Evolutionary conservation across 2,329 filamentous ascomycete species (phyloP), one percentile per base, ranked within the genome.

Genomic region (Neocatenulostroma microsporum): DNA sequence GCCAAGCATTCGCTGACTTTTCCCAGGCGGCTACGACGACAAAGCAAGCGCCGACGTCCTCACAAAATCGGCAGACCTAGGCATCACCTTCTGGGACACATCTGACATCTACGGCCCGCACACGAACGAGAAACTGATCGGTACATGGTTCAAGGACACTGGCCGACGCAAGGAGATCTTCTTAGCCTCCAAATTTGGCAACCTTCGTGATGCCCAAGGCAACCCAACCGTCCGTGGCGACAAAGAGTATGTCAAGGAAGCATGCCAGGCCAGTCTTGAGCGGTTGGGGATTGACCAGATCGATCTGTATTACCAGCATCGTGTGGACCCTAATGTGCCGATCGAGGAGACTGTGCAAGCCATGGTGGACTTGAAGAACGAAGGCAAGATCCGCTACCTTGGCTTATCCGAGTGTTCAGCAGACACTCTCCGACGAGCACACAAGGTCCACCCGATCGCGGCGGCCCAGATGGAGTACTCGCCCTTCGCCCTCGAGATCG

Each of bases 311-410:
- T 58, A 58, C 43, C 54, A 50, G 31, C 66, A 69, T 44, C 61
- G 65, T 4, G 48, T 67, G 17, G 64, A 69, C 41, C 45, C 47
- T 26, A 60, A 57, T 41, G 68, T 63, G 4, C 66, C 66, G 2
- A 57, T 69, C 31, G 66, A 69, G 49, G 60, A 62, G 48, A 76
- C 70, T 0, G 58, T 75, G 3, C 51, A 63, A 29, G 68, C 61
- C 11, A 61, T 76, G 62, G 68, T 62, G 41, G 52, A 67, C 50
- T 44, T 71, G 11, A 64, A 69, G 45, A 53, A 63, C 51, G 66
- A 72, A 45, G 73, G 74, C 39, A 76, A 76, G 51, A 71, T 78
- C 52, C 69, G 67, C 39, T 61, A 75, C 51, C 56, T 80, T 5
- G 76, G 76, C 10, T 51, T 80, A 4, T 72, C 63, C 2, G 73